These are phyloP conservation scores for Candida caryicola DNA, from an alignment of 805 yeast genomes.

Conservation along the genomic window DNA sequence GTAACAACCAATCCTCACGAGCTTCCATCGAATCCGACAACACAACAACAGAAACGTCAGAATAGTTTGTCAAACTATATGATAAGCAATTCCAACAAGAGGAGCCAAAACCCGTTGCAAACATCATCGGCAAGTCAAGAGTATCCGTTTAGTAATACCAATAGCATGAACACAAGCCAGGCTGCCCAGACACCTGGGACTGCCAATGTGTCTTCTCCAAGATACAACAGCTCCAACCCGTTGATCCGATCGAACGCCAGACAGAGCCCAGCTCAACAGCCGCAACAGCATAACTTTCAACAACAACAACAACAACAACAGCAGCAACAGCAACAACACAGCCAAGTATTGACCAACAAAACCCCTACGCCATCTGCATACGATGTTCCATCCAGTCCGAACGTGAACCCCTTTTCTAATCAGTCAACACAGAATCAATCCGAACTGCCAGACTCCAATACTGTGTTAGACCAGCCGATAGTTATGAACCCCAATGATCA, in stretches of 20 bases:
- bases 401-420: constrained; percentile 24
- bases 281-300: background rate
- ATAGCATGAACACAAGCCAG: constrained; percentile 8
- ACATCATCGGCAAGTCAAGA: background rate
- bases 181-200: constrained; percentile 3
- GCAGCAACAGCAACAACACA: constrained; percentile 7
- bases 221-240: constrained; percentile 5
- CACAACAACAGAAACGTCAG: constrained; percentile 38
- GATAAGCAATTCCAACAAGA: constrained; percentile 32
- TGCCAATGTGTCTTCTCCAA: constrained; percentile 7
- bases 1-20: constrained; percentile 1
- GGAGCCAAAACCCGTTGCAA: constrained; percentile 28
- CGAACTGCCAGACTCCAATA: constrained; percentile 41
- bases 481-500: constrained; percentile 3
- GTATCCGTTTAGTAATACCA: background rate
- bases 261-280: constrained; percentile 17
- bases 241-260: constrained; percentile 10
- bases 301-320: background rate
- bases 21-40: background rate
- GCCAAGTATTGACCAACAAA: constrained; percentile 16
- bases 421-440: constrained; percentile 31
- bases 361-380: constrained; percentile 42
- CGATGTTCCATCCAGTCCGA: constrained; percentile 43
- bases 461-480: constrained; percentile 18
- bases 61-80: constrained; percentile 35